Conservation (phyloP, 2,329 filamentous ascomycete genomes). For the Aspergillus puulaauensis region DNA sequence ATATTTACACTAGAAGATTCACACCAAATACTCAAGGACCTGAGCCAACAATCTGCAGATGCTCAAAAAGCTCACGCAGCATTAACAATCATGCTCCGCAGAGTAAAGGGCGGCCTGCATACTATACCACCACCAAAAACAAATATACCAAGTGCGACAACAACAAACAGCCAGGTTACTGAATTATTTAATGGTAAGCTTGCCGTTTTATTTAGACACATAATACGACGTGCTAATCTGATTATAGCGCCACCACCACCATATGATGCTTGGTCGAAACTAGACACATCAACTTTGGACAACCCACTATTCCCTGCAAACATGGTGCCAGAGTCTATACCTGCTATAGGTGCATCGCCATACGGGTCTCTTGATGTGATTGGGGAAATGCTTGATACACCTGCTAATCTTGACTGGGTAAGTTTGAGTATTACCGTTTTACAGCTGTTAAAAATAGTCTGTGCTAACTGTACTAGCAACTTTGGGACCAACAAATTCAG, state of each 20-base stretch:
- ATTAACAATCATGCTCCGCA: conserved; percentile 29
- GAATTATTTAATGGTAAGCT: not conserved
- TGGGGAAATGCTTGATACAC: conserved; percentile 34
- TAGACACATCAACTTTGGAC: not conserved
- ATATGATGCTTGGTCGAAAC: conserved; percentile 13
- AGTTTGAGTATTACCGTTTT: conserved; percentile 1
- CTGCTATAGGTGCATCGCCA: conserved; percentile 1
- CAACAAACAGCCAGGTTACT: not conserved
- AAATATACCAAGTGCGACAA: not conserved
- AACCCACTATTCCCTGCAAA: not conserved
- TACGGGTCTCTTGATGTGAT: conserved; percentile 27
- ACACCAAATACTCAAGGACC: conserved; percentile 27
- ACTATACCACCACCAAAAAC: conserved; percentile 4
- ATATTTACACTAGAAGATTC: conserved; percentile 26
- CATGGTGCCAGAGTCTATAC: not conserved
- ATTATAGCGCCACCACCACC: conserved; percentile 12
- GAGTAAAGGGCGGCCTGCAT: conserved; percentile 16
- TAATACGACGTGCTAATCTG: not conserved
- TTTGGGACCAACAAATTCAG: conserved; percentile 26
- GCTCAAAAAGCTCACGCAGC: conserved; percentile 28
- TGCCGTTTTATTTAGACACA: not conserved
- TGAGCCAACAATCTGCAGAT: conserved; percentile 24
- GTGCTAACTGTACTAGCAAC: conserved; percentile 15
- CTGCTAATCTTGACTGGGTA: conserved; percentile 36
- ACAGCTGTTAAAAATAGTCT: not conserved